Evolutionary conservation across 345 rosid genomes (phyloP), one percentile per base, ranked within the genome.

Genomic region (thale cress (Arabidopsis thaliana)): DNA sequence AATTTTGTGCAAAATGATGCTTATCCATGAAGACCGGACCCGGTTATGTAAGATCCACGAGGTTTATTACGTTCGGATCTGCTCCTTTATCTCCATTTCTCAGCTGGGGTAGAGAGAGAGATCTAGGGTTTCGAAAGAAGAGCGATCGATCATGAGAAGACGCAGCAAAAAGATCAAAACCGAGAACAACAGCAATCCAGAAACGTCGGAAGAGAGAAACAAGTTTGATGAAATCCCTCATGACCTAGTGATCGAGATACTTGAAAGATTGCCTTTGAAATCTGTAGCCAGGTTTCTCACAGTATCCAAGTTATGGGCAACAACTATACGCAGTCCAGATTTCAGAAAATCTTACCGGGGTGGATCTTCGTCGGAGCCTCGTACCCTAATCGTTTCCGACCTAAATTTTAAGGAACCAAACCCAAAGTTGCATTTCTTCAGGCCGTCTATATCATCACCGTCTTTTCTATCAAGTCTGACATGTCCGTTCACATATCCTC

Each of bases 241-340:
- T 0, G 59, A 67, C 24, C 7, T 51, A 4, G 53, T 20, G 33
- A 56, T 56, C 22, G 64, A 56, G 23, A 69, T 56, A 5, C 0
- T 69, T 48, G 16, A 30, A 36, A 70, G 74, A 34, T 22, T 44
- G 11, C 65, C 74, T 8, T 2, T 1, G 32, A 69, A 41, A 56
- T 41, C 41, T 2, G 3, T 59, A 34, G 57, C 36, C 22, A 70
- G 65, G 57, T 70, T 45, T 44, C 57, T 70, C n/a, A 22, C 16
- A 10, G 57, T 70, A 45, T 70, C 56, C 14, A 58, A 70, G 66
- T 32, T n/a, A 58, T 45, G 74, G 65, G 45, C 1, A 33, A 70
- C 0, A 4, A 23, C 38, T 33, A 46, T 70, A 10, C 34, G 57
- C 46, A 13, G 56, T 58, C 14, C 8, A 58, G 11, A 45, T 3